These are phyloP conservation scores for Hortaea werneckii DNA, from an alignment of 2,329 filamentous ascomycete species.

Conservation along the genomic window DNA sequence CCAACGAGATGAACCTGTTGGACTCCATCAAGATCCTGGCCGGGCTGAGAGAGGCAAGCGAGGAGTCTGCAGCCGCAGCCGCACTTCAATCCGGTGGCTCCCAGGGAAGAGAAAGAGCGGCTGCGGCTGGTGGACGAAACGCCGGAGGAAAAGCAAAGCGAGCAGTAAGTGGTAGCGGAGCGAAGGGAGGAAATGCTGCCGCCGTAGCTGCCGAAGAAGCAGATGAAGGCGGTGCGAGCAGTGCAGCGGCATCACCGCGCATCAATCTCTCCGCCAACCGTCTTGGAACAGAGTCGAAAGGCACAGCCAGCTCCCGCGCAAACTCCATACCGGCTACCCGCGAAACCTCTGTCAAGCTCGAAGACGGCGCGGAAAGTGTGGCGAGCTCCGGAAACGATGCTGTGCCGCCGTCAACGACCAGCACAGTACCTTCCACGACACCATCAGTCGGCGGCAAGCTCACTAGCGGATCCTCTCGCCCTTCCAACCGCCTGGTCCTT, in stretches of 20 bases:
- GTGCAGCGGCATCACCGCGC: constrained; percentile 24
- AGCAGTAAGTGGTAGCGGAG: constrained; percentile 16
- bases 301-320: constrained; percentile 27
- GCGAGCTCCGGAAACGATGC: constrained; percentile 33
- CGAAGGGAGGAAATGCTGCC: constrained; percentile 13
- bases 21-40: constrained; percentile 37
- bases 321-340: constrained; percentile 37
- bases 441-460: constrained; percentile 18
- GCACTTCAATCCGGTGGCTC: constrained; percentile 3
- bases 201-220: constrained; percentile 8
- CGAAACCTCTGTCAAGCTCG: constrained; percentile 42
- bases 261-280: constrained; percentile 13
- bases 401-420: constrained; percentile 12
- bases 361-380: constrained; percentile 36
- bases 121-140: background rate
- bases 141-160: constrained; percentile 6
- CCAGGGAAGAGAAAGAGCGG: constrained; percentile 13
- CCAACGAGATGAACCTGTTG: constrained; percentile 31
- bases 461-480: constrained; percentile 8
- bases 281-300: constrained; percentile 15
- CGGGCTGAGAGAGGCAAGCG: constrained; percentile 37
- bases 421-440: constrained; percentile 4
- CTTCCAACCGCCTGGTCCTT: constrained; percentile 22
- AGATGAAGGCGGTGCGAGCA: constrained; percentile 20
- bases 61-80: constrained; percentile 27